Conservation (phyloP, 164 flowering plant genomes). For the grape (Vitis vinifera) region ASM3070453v1 NC_081811.1:27465501-27466000, state of each 20-base stretch:
- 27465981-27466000: slow-evolving; percentile 38
- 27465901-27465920: slow-evolving; percentile 79
- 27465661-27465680: slow-evolving; percentile 74
- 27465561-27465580: slow-evolving; percentile 96
- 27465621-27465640: slow-evolving; percentile 39
- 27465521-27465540: slow-evolving; percentile 1
- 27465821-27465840: not conserved
- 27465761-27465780: too few species aligned
- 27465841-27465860: too few species aligned
- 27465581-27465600: slow-evolving; percentile 99
- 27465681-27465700: not conserved
- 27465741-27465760: not conserved
- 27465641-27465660: slow-evolving; percentile 79
- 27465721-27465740: not conserved
- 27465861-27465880: slow-evolving; percentile 72
- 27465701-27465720: not conserved
- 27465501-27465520: not conserved
- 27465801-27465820: not conserved
- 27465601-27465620: slow-evolving; percentile 80
- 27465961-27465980: slow-evolving; percentile 75
- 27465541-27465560: slow-evolving; percentile 94
- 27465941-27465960: slow-evolving; percentile 92
- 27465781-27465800: not conserved
- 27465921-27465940: slow-evolving; percentile 97
- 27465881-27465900: slow-evolving; percentile 48